Base-by-base conservation (phyloP, 192 early-diverging fungal genomes). In the Allomyces macrogynus region DNA sequence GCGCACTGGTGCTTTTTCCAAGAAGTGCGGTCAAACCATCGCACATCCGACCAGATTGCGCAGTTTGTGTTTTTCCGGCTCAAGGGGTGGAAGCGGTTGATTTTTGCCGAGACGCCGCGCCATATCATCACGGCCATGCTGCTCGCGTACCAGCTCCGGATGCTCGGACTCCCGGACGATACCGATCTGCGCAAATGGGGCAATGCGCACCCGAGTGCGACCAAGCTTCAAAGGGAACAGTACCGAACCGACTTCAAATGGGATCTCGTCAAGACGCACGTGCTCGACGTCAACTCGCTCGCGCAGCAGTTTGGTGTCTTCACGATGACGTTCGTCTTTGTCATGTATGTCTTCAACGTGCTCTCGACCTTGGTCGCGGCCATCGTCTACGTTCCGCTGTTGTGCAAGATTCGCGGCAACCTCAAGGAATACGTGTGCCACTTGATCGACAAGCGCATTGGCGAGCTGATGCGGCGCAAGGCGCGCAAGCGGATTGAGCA, bases 51-150 rank as follows among this genome's bases (percentile, higher is more conserved):
- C 62, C 69, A 78, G 2, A 24, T 91, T 3, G 87, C 89, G 9
- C 91, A 90, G 68, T 91, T 80, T 74, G 84, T 88, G n/a, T 93
- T 87, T 67, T 91, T 91, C 71, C 76, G 78, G n/a, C 84, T 91
- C 65, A 83, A 86, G 73, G 84, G 84, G 43, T 91, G 90, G 90
- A 91, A 88, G 65, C 83, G 88, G 23, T 71, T 92, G 9, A 68
- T 92, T 9, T 74, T 92, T 64, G 89, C 90, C 61, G 89, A 92
- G 68, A 76, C 83, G 9, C 89, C 89, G 22, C 85, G 90, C 63
- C 86, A 88, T 65, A 78, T 86, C 49, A 80, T 91, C 68, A 84
- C 73, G 65, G 79, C 73, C 10, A 65, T 80, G 22, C 73, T 77
- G 43, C 71, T 83, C 16, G 12, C 49, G 16, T 57, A 57, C 49